These are phyloP conservation scores for Hibiscus mutabilis DNA, from an alignment of 345 rosid species.

Conservation along the genomic window DNA sequence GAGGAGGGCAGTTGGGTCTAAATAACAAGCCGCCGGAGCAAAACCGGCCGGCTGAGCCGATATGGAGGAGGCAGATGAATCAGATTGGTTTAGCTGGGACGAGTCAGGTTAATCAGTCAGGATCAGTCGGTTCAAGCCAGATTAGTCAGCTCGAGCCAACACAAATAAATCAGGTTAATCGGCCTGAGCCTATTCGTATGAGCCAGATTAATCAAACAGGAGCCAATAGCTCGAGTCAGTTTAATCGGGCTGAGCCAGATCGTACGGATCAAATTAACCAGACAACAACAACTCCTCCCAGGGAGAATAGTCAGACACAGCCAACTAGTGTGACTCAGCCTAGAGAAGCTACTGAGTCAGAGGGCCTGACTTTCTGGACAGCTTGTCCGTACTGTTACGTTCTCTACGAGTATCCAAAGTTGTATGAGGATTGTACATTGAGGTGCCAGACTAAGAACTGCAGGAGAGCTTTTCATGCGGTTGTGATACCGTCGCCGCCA, in stretches of 20 bases:
- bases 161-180: background rate
- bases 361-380: conserved; percentile 70
- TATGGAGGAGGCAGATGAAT: conserved; percentile 9
- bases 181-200: background rate
- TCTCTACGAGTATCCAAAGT: conserved; percentile 73
- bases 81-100: conserved; percentile 3
- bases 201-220: conserved; percentile 5
- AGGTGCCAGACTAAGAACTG: conserved; percentile 59
- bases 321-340: conserved; percentile 17
- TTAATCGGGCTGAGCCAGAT: conserved; percentile 2
- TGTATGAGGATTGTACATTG: conserved; percentile 67
- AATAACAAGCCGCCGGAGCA: conserved; percentile 13
- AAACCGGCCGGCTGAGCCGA: conserved; percentile 20
- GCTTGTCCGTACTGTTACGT: conserved; percentile 82
- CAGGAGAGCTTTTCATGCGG: conserved; percentile 77
- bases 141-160: background rate
- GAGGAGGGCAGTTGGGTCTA: conserved; percentile 24
- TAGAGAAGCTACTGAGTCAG: conserved; percentile 17
- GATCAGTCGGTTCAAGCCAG: background rate
- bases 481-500: conserved; percentile 51
- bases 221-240: background rate
- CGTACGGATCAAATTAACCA: background rate
- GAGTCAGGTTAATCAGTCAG: conserved; percentile 2
- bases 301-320: conserved; percentile 13
- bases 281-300: conserved; percentile 10